Percentiles rank a stretch among this genome's conserved stretches.
Conservation (phyloP, 345 rosid species). For the Salix koriyanagi region DNA sequence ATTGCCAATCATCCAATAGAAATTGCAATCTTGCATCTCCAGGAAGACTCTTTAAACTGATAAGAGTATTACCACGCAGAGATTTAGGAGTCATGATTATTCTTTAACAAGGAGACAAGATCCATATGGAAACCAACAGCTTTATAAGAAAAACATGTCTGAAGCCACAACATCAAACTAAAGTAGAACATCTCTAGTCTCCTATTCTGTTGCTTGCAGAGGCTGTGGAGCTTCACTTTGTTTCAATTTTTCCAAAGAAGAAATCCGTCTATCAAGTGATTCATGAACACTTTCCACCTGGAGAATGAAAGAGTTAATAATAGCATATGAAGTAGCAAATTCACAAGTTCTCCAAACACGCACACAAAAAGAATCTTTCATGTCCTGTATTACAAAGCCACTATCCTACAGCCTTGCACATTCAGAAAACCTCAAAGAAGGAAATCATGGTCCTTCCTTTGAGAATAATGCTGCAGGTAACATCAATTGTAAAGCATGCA, state of each 20-base stretch:
- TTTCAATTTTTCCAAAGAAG: constrained; percentile 69
- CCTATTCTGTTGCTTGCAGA: constrained; percentile 56
- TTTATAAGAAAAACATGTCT: constrained; percentile 1
- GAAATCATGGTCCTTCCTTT: neutral
- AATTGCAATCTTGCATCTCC: neutral
- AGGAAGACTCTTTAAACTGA: constrained; percentile 5
- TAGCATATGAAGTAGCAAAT: neutral
- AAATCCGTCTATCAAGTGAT: constrained; percentile 69
- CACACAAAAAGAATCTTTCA: neutral
- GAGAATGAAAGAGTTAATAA: neutral
- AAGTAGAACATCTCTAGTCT: constrained; percentile 5
- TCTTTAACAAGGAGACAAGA: neutral
- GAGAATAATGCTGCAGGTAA: neutral
- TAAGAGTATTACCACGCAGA: neutral
- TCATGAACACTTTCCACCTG: constrained; percentile 66
- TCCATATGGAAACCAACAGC: constrained; percentile 11
- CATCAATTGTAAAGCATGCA: neutral
- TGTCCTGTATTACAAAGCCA: neutral
- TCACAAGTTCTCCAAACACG: neutral
- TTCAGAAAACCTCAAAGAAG: neutral
- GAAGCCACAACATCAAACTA: neutral
- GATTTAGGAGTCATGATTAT: constrained; percentile 11
- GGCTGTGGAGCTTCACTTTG: constrained; percentile 60
- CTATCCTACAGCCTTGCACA: neutral
- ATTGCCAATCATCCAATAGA: neutral